These are phyloP conservation scores for Penicillium paneum DNA, from an alignment of 2,329 filamentous ascomycete genomes.

Conservation along the genomic window DNA sequence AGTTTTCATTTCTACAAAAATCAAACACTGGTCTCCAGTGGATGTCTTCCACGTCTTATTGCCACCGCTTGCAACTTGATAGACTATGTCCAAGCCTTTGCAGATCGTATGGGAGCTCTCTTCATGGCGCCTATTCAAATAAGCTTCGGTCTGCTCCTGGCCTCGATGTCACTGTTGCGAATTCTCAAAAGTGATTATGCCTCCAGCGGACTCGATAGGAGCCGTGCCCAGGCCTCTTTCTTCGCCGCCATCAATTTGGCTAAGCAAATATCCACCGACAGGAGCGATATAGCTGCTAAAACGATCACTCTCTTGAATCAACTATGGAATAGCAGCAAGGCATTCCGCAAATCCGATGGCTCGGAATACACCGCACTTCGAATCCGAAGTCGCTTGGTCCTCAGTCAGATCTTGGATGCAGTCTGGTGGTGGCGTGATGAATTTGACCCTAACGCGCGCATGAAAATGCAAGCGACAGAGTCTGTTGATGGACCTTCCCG, in stretches of 20 bases:
- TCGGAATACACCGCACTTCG: constrained; percentile 34
- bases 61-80: constrained; percentile 32
- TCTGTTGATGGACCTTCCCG: constrained; percentile 15
- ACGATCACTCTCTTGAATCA: constrained; percentile 35
- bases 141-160: constrained; percentile 30
- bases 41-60: constrained; percentile 27
- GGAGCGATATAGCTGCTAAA: constrained; percentile 36
- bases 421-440: constrained; percentile 47
- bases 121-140: constrained; percentile 30
- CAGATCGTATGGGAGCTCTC: constrained; percentile 19
- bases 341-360: constrained; percentile 40
- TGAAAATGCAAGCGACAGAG: constrained; percentile 11
- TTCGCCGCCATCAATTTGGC: constrained; percentile 40
- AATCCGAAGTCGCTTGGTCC: constrained; percentile 39
- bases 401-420: constrained; percentile 39
- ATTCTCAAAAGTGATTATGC: constrained; percentile 37
- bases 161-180: constrained; percentile 34
- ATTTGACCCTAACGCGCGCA: constrained; percentile 30
- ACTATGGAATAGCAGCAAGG: constrained; percentile 42
- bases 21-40: constrained; percentile 26
- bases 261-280: constrained; percentile 39
- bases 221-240: constrained; percentile 33
- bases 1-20: constrained; percentile 39
- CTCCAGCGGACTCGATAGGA: constrained; percentile 31
- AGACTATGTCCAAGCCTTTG: constrained; percentile 27